Evolutionary conservation across 2,329 filamentous ascomycete species (phyloP).

Genomic region (Chaetoscypha palmicola): DNA sequence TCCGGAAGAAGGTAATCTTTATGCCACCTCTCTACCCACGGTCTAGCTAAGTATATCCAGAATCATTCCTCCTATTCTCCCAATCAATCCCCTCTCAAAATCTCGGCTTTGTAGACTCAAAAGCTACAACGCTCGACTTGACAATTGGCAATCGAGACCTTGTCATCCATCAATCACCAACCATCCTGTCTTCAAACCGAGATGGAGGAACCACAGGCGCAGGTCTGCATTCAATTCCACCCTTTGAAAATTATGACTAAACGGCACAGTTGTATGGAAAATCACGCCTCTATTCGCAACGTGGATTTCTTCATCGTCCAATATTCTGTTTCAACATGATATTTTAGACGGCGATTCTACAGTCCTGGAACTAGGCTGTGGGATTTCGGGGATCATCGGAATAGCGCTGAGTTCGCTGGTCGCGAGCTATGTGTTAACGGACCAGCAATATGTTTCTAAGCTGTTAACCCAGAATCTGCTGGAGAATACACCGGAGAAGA

Average conservation of each 20-base stretch:
- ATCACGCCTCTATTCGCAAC: constrained; percentile 75
- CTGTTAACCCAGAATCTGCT: constrained; percentile 70
- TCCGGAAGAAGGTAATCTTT: constrained; percentile 50
- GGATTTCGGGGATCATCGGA: constrained; percentile 74
- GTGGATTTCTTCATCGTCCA: constrained; percentile 63
- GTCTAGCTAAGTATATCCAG: constrained; percentile 39
- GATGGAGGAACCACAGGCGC: constrained; percentile 68
- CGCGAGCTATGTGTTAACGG: constrained; percentile 65
- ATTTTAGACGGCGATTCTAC: constrained; percentile 48
- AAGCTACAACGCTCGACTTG: constrained; percentile 57
- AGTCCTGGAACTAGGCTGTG: constrained; percentile 80
- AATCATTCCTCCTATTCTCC: constrained; percentile 83
- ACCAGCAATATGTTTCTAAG: constrained; percentile 78
- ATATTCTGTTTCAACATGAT: constrained; percentile 52
- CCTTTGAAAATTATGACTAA: no score
- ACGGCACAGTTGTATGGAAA: constrained; percentile 81
- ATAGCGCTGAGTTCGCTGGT: constrained; percentile 58
- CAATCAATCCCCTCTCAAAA: constrained; percentile 65
- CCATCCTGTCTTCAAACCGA: constrained; percentile 69
- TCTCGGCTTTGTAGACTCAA: constrained; percentile 78
- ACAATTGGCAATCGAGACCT: constrained; percentile 63
- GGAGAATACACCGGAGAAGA: constrained; percentile 41
- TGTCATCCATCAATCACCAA: constrained; percentile 75
- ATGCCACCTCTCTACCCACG: not conserved
- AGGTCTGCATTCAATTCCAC: no score